phyloP scores from a whole-genome alignment of 768 basidiomycete species.

The Kwoniella mangroviensis region DNA sequence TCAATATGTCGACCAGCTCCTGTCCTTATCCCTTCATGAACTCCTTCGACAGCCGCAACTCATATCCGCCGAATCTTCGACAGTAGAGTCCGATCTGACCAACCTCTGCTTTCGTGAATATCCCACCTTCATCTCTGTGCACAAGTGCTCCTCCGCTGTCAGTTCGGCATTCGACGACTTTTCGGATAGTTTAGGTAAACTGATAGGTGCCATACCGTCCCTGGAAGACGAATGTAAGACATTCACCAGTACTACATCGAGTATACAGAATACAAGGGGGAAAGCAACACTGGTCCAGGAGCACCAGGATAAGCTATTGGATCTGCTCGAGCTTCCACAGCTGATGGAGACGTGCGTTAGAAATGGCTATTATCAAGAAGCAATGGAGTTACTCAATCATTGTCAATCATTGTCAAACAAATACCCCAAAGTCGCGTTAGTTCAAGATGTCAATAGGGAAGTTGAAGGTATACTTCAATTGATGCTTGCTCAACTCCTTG shows the following conservation, averaged over 20 bases:
- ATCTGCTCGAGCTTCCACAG: conserved; percentile 85
- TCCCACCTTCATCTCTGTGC: conserved; percentile 87
- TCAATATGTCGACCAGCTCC: conserved; percentile 69
- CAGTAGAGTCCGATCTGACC: conserved; percentile 85
- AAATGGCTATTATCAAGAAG: conserved; percentile 90
- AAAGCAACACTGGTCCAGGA: conserved; percentile 86
- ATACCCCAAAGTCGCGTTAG: conserved; percentile 60
- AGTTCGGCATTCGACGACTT: conserved; percentile 74
- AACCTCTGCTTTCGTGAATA: conserved; percentile 89
- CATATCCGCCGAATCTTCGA: conserved; percentile 81
- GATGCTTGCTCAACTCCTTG: conserved; percentile 78
- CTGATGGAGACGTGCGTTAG: conserved; percentile 92
- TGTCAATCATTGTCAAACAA: conserved; percentile 64
- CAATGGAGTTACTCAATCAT: conserved; percentile 80
- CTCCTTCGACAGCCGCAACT: conserved; percentile 74
- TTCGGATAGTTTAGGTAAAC: conserved; percentile 70
- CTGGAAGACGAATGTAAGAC: conserved; percentile 73
- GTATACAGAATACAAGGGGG: conserved; percentile 73
- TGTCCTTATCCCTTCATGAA: conserved; percentile 68
- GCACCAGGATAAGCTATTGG: conserved; percentile 89
- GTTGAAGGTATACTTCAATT: conserved; percentile 54
- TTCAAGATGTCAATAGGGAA: conserved; percentile 65
- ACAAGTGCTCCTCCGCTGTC: conserved; percentile 75
- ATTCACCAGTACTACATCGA: conserved; percentile 73
- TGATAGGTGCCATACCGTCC: conserved; percentile 71